These are phyloP conservation scores for Russula abietina DNA, from an alignment of 768 basidiomycete genomes.

Conservation along the genomic window DNA sequence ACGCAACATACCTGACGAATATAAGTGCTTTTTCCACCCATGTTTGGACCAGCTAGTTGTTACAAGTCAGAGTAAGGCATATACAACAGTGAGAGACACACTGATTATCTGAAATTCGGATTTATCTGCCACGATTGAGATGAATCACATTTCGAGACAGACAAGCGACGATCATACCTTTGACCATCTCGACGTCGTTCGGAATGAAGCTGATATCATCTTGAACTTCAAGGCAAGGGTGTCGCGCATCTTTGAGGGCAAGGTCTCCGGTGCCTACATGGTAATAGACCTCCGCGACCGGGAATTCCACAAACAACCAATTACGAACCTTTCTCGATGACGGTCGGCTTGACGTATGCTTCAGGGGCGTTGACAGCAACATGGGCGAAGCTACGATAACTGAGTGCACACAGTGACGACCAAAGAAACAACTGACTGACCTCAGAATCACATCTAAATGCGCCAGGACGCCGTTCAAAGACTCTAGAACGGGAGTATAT, in stretches of 20 bases:
- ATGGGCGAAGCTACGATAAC: conserved; percentile 69
- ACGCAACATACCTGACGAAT: conserved; percentile 65
- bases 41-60: conserved; percentile 83
- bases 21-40: conserved; percentile 98
- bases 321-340: conserved; percentile 64
- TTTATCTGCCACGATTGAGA: conserved; percentile 40
- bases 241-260: conserved; percentile 77
- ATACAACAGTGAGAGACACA: conserved; percentile 32
- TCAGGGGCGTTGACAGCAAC: conserved; percentile 83
- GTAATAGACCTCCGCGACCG: neutral
- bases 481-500: conserved; percentile 84
- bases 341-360: conserved; percentile 80
- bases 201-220: conserved; percentile 94
- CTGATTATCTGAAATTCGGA: conserved; percentile 97
- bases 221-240: conserved; percentile 95
- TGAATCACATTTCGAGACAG: neutral
- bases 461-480: conserved; percentile 75
- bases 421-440: conserved; percentile 34
- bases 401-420: neutral
- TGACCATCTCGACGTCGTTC: conserved; percentile 93
- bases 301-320: neutral
- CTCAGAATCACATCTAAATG: conserved; percentile 89
- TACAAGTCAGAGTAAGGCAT: neutral
- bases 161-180: conserved; percentile 42
- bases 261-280: conserved; percentile 69